Conservation (phyloP, 495 filamentous ascomycete genomes). For the Lepidopterella palustris region DNA sequence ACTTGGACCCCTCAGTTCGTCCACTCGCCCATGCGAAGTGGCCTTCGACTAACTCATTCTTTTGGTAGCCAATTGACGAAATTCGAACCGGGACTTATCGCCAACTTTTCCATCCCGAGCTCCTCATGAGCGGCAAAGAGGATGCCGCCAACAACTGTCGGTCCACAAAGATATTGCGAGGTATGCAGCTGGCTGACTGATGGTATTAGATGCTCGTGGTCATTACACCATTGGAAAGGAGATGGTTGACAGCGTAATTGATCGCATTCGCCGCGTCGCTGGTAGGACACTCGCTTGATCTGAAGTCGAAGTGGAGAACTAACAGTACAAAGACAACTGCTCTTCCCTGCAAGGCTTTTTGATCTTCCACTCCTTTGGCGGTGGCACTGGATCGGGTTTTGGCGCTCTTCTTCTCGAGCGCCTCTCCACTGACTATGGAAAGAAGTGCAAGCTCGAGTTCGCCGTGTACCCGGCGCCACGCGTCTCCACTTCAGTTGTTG, state of each 20-base stretch:
- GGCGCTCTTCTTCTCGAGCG: constrained; percentile 82
- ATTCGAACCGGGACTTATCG: constrained; percentile 78
- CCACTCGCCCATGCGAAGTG: background rate
- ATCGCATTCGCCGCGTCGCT: constrained; percentile 76
- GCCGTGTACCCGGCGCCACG: constrained; percentile 81
- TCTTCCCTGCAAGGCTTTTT: constrained; percentile 83
- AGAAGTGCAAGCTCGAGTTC: constrained; percentile 94
- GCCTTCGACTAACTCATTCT: constrained; percentile 1
- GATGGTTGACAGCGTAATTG: constrained; percentile 74
- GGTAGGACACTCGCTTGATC: constrained; percentile 43
- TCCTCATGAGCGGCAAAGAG: constrained; percentile 84
- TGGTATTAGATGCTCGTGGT: constrained; percentile 64
- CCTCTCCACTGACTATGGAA: constrained; percentile 81
- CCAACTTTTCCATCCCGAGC: constrained; percentile 83
- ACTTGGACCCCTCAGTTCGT: constrained; percentile 75
- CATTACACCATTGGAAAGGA: constrained; percentile 94
- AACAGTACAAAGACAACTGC: constrained; percentile 66
- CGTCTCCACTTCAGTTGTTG: constrained; percentile 80
- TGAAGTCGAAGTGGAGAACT: background rate
- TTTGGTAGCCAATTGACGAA: constrained; percentile 68
- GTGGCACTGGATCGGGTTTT: constrained; percentile 87
- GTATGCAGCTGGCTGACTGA: constrained; percentile 10
- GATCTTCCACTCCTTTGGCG: constrained; percentile 91
- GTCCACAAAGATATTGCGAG: background rate
- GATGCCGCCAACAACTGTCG: constrained; percentile 88